phyloP scores from a whole-genome alignment of 371 early-diverging fungal species.

The Apophysomyces ossiformis region DNA sequence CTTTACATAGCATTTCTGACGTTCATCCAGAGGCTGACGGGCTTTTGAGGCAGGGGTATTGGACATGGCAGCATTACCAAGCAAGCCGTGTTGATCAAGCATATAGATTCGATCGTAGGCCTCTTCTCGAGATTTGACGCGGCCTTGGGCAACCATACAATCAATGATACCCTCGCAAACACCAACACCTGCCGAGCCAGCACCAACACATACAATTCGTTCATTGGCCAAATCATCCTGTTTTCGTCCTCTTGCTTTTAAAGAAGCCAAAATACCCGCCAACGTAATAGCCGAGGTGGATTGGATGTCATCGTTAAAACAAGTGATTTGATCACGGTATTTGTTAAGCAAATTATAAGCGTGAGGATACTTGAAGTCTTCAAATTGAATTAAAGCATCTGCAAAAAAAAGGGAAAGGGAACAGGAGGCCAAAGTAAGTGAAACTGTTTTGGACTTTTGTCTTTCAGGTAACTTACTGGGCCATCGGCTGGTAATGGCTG shows the following conservation, averaged over 20 bases:
- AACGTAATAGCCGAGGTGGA: constrained; percentile 67
- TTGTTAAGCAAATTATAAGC: constrained; percentile 67
- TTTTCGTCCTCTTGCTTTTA: constrained; percentile 56
- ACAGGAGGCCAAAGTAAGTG: too few relatives aligned
- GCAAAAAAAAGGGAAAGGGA: background rate
- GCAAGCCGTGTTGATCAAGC: constrained; percentile 61
- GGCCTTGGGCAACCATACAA: constrained; percentile 65
- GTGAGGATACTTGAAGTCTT: constrained; percentile 60
- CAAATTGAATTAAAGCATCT: constrained; percentile 60
- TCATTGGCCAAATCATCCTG: constrained; percentile 49
- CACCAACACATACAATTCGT: constrained; percentile 68
- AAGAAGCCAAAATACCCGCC: constrained; percentile 65
- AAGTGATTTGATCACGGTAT: constrained; percentile 63
- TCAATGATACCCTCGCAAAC: constrained; percentile 70
- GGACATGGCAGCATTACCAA: constrained; percentile 51
- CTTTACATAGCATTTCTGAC: constrained; percentile 60
- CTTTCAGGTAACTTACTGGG: constrained; percentile 51
- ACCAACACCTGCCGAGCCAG: constrained; percentile 75
- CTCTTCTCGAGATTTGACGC: constrained; percentile 60
- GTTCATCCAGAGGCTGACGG: constrained; percentile 46
- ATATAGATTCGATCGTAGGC: constrained; percentile 63
- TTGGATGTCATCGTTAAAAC: constrained; percentile 77
- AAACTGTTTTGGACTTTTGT: background rate
- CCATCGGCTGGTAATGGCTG: constrained; percentile 63
- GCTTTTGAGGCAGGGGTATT: constrained; percentile 20